A percentile compares a stretch with the other conserved stretches of the same genome.
These are phyloP conservation scores for Pseudocercospora crystallina DNA, from an alignment of 2,329 filamentous ascomycete genomes.

Conservation along the genomic window DNA sequence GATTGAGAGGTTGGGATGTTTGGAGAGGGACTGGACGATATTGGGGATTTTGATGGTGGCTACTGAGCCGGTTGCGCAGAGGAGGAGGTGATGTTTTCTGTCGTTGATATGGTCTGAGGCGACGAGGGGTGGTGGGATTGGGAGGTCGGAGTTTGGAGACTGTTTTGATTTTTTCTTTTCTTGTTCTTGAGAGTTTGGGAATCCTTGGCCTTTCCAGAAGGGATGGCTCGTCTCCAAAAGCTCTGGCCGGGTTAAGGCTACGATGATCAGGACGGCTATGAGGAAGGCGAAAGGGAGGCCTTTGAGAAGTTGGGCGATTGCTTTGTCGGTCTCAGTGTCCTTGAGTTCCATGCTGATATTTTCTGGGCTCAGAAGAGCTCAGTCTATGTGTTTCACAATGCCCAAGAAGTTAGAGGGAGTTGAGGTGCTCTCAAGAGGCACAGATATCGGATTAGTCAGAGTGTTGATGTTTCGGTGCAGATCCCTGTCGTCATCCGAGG, in stretches of 20 bases:
- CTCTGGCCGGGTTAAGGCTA: neutral
- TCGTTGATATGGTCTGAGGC: slow-evolving; percentile 46
- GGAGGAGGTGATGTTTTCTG: slow-evolving; percentile 60
- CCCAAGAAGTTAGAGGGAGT: neutral
- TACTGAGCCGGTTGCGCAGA: slow-evolving; percentile 71
- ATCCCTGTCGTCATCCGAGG: slow-evolving; percentile 8
- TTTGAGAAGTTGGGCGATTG: slow-evolving; percentile 10
- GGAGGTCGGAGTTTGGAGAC: slow-evolving; percentile 3
- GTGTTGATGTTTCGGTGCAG: neutral
- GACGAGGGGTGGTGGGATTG: slow-evolving; percentile 24
- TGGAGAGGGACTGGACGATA: slow-evolving; percentile 55
- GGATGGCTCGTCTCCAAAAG: neutral
- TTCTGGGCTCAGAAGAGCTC: neutral
- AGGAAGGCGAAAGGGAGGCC: slow-evolving; percentile 3
- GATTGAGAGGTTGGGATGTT: slow-evolving; percentile 64
- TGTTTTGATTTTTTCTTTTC: neutral
- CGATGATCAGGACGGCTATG: neutral
- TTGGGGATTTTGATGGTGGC: slow-evolving; percentile 75
- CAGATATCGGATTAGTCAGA: slow-evolving; percentile 17
- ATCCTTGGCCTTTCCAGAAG: neutral
- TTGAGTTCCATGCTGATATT: slow-evolving; percentile 3
- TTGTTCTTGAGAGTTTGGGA: neutral
- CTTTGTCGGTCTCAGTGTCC: slow-evolving; percentile 13
- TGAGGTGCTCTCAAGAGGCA: neutral
- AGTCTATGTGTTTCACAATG: too few species aligned